Evolutionary conservation across 2,329 filamentous ascomycete species (phyloP), one percentile per base, ranked within the genome.

Genomic region (Aspergillus floridensis): DNA sequence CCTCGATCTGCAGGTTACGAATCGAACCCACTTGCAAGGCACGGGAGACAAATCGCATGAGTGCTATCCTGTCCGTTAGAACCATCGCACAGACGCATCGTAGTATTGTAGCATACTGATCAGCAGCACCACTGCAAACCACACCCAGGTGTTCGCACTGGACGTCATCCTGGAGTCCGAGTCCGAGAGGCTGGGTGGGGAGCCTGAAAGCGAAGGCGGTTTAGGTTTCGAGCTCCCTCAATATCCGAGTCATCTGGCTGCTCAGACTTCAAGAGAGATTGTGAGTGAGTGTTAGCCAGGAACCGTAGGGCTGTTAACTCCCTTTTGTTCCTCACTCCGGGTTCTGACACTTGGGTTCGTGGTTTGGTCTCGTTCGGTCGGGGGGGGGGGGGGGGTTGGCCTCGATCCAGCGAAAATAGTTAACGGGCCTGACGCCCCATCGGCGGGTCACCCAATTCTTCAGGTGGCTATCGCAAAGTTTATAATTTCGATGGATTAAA

Each of bases 21-120:
- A 50, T 29, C 1, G 38, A 26, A 19, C 62, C 62, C 44, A 60
- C 12, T 44, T 63, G 62, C 10, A 63, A 38, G 2, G 21, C 11
- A 2, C 62, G 59, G 22, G 62, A 62, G n/a, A 55, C 52, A 56
- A 58, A 63, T 49, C 62, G 62, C 31, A 63, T 31, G 14, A 59
- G 6, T 5, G 60, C 62, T 63, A 29, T 48, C 11, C n/a, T 29
- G n/a, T 46, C 49, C 3, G 16, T 44, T 16, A 44, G 16, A n/a
- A 24, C 31, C 5, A 19, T 38, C 14, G 24, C 29, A 32, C n/a
- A 24, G 41, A 21, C 19, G 26, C 1, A 14, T 31, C 35, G 8
- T 4, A 24, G 6, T 16, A 12, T 10, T n/a, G 5, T 4, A 4
- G 31, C 57, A 7, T 60, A 63, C 62, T 46, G 49, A 63, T 58